Percentiles rank a stretch among this genome's conserved stretches.
Evolutionary conservation across 805 yeast genomes (phyloP).

Genomic region (Maudiozyma bulderi): DNA sequence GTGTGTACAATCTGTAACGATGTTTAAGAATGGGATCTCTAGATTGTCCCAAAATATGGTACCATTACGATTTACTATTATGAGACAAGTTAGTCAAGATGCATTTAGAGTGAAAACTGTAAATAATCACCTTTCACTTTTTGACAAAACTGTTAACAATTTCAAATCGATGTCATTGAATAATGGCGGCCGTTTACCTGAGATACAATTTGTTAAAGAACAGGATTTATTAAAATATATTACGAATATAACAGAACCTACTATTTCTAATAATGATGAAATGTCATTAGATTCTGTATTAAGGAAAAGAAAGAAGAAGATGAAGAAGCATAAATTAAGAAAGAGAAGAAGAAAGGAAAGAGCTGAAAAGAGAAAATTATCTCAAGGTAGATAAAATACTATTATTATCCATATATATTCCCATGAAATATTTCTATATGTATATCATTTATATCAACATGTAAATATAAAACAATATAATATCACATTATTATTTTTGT

Average conservation of each 20-base stretch:
- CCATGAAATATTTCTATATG: neutral
- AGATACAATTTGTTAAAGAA: neutral
- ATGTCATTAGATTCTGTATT: conserved; percentile 57
- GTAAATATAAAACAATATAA: neutral
- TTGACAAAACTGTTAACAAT: no score
- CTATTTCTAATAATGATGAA: neutral
- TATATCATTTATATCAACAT: neutral
- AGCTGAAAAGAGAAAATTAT: conserved; percentile 64
- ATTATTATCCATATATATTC: neutral
- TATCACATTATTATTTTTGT: neutral
- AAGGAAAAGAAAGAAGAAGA: conserved; percentile 82
- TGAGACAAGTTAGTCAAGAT: no score
- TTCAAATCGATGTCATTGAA: neutral
- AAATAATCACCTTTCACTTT: no score
- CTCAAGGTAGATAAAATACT: conserved; percentile 28
- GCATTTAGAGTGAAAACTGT: no score
- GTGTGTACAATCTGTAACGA: no score
- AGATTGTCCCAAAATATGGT: no score
- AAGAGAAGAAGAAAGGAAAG: conserved; percentile 94
- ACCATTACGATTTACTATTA: no score
- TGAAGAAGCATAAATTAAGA: conserved; percentile 95
- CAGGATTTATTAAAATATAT: neutral
- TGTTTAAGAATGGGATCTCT: no score
- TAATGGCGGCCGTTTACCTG: neutral
- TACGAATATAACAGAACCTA: neutral